These are phyloP conservation scores for Aspergillus avenaceus DNA, from an alignment of 495 filamentous ascomycete genomes.

Conservation along the genomic window DNA sequence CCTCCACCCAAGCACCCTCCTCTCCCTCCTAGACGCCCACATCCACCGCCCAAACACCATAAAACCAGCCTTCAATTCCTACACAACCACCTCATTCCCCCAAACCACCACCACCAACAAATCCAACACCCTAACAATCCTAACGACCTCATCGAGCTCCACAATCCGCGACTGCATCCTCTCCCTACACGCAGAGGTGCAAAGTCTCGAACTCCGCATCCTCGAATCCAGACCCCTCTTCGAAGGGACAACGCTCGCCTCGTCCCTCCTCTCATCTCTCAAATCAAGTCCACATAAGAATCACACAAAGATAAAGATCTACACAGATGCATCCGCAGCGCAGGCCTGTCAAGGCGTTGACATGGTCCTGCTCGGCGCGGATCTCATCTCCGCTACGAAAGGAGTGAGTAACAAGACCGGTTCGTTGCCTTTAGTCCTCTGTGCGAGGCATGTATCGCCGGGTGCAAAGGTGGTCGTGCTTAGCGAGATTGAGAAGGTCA, in stretches of 20 bases:
- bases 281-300: constrained; percentile 9
- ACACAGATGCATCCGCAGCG: constrained; percentile 59
- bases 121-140: constrained; percentile 40
- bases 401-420: constrained; percentile 67
- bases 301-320: constrained; percentile 41
- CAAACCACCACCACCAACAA: too few relatives aligned
- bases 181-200: constrained; percentile 21
- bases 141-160: constrained; percentile 59
- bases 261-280: constrained; percentile 36
- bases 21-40: too few relatives aligned
- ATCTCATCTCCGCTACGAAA: constrained; percentile 48
- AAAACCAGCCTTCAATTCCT: too few relatives aligned
- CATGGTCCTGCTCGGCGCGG: constrained; percentile 58
- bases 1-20: too few relatives aligned
- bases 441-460: constrained; percentile 41
- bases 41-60: too few relatives aligned
- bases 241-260: constrained; percentile 58
- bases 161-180: constrained; percentile 48
- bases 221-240: constrained; percentile 64
- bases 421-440: constrained; percentile 51
- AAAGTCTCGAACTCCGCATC: constrained; percentile 49
- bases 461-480: constrained; percentile 47
- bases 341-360: constrained; percentile 44
- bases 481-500: constrained; percentile 59
- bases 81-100: too few relatives aligned